These are phyloP conservation scores for Saccharomycopsis synnaedendra DNA, from an alignment of 805 yeast species.

Conservation along the genomic window DNA sequence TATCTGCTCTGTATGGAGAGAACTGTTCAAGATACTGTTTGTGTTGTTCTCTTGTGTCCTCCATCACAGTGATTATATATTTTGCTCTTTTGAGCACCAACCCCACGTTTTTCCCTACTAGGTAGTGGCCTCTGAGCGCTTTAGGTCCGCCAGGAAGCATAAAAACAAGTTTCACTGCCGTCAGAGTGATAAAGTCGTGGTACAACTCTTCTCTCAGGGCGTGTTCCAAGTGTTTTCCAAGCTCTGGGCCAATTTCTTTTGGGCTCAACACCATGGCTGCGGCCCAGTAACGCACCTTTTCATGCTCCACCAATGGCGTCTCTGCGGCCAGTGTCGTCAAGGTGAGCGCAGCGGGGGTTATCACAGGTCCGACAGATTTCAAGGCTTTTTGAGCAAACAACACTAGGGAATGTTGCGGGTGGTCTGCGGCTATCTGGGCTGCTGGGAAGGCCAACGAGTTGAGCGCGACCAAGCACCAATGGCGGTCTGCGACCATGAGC, in stretches of 20 bases:
- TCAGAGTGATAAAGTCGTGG: conserved; percentile 2
- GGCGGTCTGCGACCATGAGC: not conserved
- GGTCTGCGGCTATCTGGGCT: not conserved
- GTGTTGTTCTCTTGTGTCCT: conserved; percentile 3
- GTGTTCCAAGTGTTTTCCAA: conserved; percentile 1
- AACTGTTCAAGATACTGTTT: not conserved
- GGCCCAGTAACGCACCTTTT: conserved; percentile 6
- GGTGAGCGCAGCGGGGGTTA: not conserved
- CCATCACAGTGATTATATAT: not conserved
- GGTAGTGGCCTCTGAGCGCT: not conserved
- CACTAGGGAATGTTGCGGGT: conserved; percentile 5
- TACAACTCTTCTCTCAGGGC: not conserved
- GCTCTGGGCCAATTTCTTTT: not conserved
- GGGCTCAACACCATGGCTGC: not conserved
- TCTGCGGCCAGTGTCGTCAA: conserved; percentile 1
- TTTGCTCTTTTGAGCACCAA: not conserved
- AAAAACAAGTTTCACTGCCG: not conserved
- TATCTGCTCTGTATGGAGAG: conserved; percentile 2
- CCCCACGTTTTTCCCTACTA: not conserved
- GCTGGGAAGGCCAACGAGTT: conserved; percentile 1
- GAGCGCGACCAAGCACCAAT: conserved; percentile 4
- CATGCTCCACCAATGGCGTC: conserved; percentile 5
- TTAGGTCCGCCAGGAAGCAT: not conserved
- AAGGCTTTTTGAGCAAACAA: conserved; percentile 5
- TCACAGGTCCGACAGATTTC: conserved; percentile 1